Evolutionary conservation across 2,329 filamentous ascomycete genomes (phyloP).

Genomic region (Hymenoscyphus linearis): DNA sequence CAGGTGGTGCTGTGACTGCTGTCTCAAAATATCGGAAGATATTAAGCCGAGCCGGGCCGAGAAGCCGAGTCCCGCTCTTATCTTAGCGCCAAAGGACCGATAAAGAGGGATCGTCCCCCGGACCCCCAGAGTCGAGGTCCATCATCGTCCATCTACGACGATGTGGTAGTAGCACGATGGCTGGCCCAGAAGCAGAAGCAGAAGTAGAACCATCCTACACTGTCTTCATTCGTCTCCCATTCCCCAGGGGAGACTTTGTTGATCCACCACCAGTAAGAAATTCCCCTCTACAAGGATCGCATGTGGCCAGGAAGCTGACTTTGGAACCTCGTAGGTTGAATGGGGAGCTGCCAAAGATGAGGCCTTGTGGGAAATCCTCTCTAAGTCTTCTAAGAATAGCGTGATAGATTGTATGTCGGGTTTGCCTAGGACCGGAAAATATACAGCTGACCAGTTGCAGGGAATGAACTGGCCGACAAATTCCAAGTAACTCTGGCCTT

Average conservation of each 20-base stretch:
- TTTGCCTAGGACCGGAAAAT: not conserved
- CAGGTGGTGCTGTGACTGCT: no score
- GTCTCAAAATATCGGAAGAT: no score
- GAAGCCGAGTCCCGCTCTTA: conserved; percentile 14
- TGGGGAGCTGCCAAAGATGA: conserved; percentile 88
- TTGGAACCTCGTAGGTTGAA: conserved; percentile 54
- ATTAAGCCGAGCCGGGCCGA: no score
- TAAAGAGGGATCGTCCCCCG: conserved; percentile 12
- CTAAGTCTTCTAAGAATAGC: conserved; percentile 68
- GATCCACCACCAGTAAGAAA: conserved; percentile 75
- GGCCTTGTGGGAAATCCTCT: conserved; percentile 84
- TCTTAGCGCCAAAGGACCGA: conserved; percentile 21
- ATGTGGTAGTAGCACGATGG: conserved; percentile 17
- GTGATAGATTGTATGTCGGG: conserved; percentile 73
- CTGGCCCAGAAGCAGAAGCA: conserved; percentile 18
- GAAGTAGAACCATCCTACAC: conserved; percentile 41
- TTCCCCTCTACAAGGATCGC: not conserved
- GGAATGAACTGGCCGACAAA: conserved; percentile 67
- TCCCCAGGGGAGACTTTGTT: conserved; percentile 78
- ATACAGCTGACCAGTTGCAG: conserved; percentile 38
- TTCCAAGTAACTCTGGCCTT: conserved; percentile 87
- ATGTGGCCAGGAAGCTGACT: conserved; percentile 10
- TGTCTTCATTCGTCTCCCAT: conserved; percentile 84
- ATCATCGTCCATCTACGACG: not conserved
- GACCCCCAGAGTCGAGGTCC: not conserved